These are phyloP conservation scores for Anisodus tanguticus DNA, from an alignment of 257 asterid species.

Conservation along the genomic window DNA sequence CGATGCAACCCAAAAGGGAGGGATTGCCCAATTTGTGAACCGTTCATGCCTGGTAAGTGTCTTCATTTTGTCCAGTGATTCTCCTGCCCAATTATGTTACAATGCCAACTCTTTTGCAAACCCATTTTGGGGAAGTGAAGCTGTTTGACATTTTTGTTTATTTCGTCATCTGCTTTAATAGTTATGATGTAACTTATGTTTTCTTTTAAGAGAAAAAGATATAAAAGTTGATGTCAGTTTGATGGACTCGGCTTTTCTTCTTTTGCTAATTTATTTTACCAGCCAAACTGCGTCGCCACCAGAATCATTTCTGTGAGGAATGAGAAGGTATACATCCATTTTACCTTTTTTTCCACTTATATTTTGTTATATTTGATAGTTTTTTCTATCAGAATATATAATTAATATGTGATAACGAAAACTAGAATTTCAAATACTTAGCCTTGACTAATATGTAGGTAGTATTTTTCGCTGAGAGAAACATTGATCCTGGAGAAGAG, in stretches of 20 bases:
- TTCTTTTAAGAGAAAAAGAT: background rate
- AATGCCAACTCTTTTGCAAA: background rate
- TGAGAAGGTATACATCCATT: conserved; percentile 37
- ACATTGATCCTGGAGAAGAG: conserved; percentile 77
- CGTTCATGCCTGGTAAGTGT: conserved; percentile 62
- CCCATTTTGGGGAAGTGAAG: too few species aligned
- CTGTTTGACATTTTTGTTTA: background rate
- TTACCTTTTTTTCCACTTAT: background rate
- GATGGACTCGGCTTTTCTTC: conserved; percentile 26
- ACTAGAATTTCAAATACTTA: background rate
- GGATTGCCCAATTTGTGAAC: conserved; percentile 75
- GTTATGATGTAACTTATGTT: background rate
- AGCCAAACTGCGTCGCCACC: conserved; percentile 76
- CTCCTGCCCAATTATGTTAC: background rate
- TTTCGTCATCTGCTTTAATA: background rate
- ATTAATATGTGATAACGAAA: background rate
- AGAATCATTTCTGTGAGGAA: conserved; percentile 62
- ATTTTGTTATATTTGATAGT: conserved; percentile 17
- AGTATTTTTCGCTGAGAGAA: conserved; percentile 64
- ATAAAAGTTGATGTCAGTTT: background rate
- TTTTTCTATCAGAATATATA: background rate
- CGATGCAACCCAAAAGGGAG: conserved; percentile 76
- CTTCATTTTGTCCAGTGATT: background rate
- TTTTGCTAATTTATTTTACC: conserved; percentile 30
- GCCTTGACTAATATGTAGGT: conserved; percentile 42